Percentiles rank a stretch among this genome's conserved stretches.
Conservation (phyloP, 2,329 filamentous ascomycete species). For the Cladophialophora yegresii region DNA sequence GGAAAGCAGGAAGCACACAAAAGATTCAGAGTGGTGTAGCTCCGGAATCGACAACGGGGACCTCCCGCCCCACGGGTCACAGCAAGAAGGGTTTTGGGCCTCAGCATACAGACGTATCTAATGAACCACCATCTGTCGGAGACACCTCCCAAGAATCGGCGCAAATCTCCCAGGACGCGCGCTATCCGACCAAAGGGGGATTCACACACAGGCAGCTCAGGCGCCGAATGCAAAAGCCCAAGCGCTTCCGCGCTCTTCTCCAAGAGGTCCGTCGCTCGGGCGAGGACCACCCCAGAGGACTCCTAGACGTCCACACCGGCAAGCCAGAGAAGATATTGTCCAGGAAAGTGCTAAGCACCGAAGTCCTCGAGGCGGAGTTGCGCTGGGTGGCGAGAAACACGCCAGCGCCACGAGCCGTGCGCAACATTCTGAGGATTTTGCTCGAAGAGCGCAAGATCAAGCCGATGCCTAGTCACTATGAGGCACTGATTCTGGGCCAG, state of each 20-base stretch:
- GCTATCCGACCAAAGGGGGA: background rate
- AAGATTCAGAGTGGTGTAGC: background rate
- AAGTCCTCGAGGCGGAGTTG: conserved; percentile 32
- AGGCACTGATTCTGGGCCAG: conserved; percentile 73
- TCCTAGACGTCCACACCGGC: conserved; percentile 2
- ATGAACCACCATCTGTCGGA: background rate
- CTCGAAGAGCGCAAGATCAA: conserved; percentile 43
- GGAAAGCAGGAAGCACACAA: background rate
- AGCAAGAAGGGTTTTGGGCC: background rate
- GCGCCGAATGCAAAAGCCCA: conserved; percentile 1
- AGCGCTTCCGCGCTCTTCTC: conserved; percentile 11
- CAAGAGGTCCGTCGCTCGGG: conserved; percentile 1
- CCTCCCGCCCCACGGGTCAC: too few relatives aligned
- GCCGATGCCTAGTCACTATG: conserved; percentile 58
- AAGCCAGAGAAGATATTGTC: conserved; percentile 7
- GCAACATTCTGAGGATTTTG: conserved; percentile 42
- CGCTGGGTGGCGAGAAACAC: conserved; percentile 21
- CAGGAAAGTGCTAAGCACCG: conserved; percentile 14
- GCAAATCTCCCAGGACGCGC: background rate
- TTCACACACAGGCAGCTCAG: background rate
- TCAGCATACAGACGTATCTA: background rate
- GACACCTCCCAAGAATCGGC: background rate
- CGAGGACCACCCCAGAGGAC: conserved; percentile 1
- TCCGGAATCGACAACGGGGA: background rate
- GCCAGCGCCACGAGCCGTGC: conserved; percentile 22